Base-by-base conservation (phyloP, 768 basidiomycete genomes). In the Lactarius sp. region DNA sequence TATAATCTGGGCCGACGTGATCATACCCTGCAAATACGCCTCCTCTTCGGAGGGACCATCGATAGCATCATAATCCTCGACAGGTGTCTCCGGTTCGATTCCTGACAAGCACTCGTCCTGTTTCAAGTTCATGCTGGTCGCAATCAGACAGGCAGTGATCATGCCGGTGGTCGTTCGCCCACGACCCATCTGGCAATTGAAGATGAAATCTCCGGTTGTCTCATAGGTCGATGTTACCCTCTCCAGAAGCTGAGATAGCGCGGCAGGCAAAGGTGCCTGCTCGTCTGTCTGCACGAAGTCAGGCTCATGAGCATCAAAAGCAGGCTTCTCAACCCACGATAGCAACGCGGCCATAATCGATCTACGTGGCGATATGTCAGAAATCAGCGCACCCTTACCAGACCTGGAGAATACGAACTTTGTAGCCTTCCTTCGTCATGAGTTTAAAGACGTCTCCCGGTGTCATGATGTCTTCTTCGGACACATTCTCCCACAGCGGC, bases 111-210 rank as follows among this genome's bases (percentile, higher is more conserved):
- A 73, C 55, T 80, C 77, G 59, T 78, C 75, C 34, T 75, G 79
- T 47, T 77, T 72, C 85, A 88, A 88, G 55, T 80, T 78, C 75
- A 82, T 77, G 9, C 83, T 83, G 2, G 85, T 90, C 12, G 93
- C 88, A 57, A 97, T 90, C 31, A 98, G 77, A 60, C 87, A 91
- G 0, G 92, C 92, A 31, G 87, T 86, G 61, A 94, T 84, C 94
- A 98, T 98, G 6, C 97, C 97, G 0, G 94, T 98, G 0, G 97
- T 99, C 6, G 97, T 99, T 44, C 90, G 80, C 16, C 87, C 90
- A 60, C 90, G 79, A 27, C 92, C 92, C 94, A 98, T 96, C 74
- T 98, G 97, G 74, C 97, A 99, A 69, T 98, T 98, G 78, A 97
- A 98, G 52, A 93, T 77, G 69, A 94, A 89, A 68, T 92, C 92